Conservation (phyloP, 1,139 yeast species). For the Saccharomycopsis hybrid region DNA sequence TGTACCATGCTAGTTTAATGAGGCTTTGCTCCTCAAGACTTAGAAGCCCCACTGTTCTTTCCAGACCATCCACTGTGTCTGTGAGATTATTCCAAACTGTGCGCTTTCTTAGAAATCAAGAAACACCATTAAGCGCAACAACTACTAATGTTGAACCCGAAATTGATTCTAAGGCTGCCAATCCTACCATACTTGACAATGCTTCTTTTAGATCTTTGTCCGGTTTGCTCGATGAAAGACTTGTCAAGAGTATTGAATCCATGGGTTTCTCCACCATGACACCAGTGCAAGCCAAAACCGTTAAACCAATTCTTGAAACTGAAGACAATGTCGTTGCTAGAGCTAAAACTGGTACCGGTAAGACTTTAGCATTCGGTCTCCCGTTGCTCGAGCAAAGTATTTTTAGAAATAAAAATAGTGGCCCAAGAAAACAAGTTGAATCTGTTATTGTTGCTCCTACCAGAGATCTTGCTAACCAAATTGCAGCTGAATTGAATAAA, state of each 20-base stretch:
- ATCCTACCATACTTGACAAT: background rate
- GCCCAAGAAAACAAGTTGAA: conserved; percentile 35
- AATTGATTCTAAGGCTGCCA: no score
- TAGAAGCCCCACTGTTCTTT: no score
- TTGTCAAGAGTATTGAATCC: conserved; percentile 33
- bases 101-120: no score
- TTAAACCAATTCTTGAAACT: conserved; percentile 55
- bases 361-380: conserved; percentile 80
- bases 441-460: conserved; percentile 84
- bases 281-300: conserved; percentile 70
- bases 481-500: conserved; percentile 57
- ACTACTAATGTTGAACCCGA: no score
- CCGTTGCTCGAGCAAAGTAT: conserved; percentile 54
- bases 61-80: no score
- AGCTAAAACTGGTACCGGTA: conserved; percentile 96
- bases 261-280: conserved; percentile 51
- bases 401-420: conserved; percentile 31
- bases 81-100: no score
- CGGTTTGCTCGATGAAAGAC: conserved; percentile 8
- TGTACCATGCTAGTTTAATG: no score
- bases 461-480: conserved; percentile 86
- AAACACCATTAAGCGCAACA: no score
- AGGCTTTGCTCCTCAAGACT: no score
- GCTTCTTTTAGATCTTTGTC: background rate
- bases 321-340: conserved; percentile 68